Evolutionary conservation across 306 rosid genomes (phyloP).

Genomic region (Geum urbanum): DNA sequence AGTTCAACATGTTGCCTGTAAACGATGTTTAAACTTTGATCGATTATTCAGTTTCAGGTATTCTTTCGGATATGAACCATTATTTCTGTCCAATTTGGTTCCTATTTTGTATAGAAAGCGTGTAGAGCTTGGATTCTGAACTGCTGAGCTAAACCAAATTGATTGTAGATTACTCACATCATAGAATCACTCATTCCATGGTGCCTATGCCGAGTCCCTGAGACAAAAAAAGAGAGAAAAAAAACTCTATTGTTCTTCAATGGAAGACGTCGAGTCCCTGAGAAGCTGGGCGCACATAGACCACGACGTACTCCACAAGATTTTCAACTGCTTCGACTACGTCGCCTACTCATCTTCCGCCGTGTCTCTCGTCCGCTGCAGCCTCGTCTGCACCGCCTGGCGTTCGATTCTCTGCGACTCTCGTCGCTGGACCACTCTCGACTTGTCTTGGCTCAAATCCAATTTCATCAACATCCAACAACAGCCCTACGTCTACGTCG

Average conservation of each 20-base stretch:
- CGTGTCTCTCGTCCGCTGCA: neutral
- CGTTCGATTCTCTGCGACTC: constrained; percentile 34
- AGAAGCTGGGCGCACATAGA: too few relatives aligned
- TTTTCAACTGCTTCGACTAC: constrained; percentile 48
- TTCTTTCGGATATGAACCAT: neutral
- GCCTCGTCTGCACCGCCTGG: constrained; percentile 59
- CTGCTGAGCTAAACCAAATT: neutral
- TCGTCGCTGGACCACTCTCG: neutral
- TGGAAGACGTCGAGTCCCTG: too few relatives aligned
- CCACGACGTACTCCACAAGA: constrained; percentile 41
- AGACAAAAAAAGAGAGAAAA: too few relatives aligned
- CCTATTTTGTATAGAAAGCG: neutral
- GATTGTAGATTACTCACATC: too few relatives aligned
- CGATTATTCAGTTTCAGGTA: neutral
- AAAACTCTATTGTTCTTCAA: too few relatives aligned
- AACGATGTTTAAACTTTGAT: neutral
- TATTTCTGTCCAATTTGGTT: neutral
- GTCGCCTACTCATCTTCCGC: too few relatives aligned
- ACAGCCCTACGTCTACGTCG: too few relatives aligned
- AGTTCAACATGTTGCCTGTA: neutral
- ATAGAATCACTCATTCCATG: too few relatives aligned
- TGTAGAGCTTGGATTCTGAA: neutral
- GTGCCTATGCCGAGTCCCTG: too few relatives aligned
- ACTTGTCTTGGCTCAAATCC: neutral
- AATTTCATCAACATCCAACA: neutral